Base-by-base conservation (phyloP, 495 filamentous ascomycete genomes). In the Glonium stellatum region DNA sequence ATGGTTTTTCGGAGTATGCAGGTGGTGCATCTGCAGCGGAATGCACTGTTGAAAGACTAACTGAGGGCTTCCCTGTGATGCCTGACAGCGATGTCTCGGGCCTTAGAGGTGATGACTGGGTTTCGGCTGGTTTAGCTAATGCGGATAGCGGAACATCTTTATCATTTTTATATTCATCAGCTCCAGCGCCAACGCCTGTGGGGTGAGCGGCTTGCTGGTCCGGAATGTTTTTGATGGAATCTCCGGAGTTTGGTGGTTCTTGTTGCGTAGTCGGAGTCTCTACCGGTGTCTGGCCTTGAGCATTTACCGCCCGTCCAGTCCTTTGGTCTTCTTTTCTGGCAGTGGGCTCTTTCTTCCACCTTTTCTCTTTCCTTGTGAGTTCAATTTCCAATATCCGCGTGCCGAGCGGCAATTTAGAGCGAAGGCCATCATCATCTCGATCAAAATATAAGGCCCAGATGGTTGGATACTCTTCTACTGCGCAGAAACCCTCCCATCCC, bases 381-480 rank as follows among this genome's bases (percentile, higher is more conserved):
- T 75, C 73, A 36, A 79, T 55, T 62, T 78, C 75, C 46, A 78
- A 59, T 10, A 75, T 70, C 34, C 67, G 67, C 31, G 53, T 63
- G 13, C 53, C 23, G 27, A 21, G 18, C 12, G 19, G 63, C 0
- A 76, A 67, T 44, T 73, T 76, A 23, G 60, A 61, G 34, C 71
- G 66, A 31, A 80, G 64, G 31, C 68, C 69, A 65, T 80, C 71
- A 41, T 75, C 71, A 57, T 78, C 75, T 0, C 72, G 37, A 56
- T 80, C 78, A 58, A 80, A 80, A 53, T 78, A 79, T 46, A 80
- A 52, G 4, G 72, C 70, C 78, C 78, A 80, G 25, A 70, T 70
- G 3, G 34, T 41, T n/a, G 70, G 70, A 3, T 68, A 69, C 46
- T 77, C 74, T 48, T 73, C 67, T 1, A 80, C 78, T 23, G 74